These are phyloP conservation scores for Aspergillus incahuasiensis DNA, from an alignment of 495 filamentous ascomycete species.

Conservation along the genomic window DNA sequence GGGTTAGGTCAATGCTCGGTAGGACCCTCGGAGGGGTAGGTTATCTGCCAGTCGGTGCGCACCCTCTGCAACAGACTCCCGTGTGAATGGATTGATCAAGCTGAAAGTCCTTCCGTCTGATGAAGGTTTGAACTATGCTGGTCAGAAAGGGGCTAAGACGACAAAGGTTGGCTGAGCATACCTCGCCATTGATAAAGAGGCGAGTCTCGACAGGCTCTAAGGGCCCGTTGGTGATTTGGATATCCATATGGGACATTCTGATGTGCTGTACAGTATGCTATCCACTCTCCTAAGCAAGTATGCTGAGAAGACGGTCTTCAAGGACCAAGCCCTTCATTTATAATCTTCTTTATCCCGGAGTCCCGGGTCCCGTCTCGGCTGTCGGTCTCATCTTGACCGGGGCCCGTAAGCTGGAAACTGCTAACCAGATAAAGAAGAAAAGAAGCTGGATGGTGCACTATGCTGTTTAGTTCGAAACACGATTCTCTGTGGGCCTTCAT, in stretches of 20 bases:
- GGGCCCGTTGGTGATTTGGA: neutral
- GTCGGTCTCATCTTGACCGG: neutral
- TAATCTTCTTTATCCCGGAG: neutral
- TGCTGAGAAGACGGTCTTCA: neutral
- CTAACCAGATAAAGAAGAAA: neutral
- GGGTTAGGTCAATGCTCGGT: neutral
- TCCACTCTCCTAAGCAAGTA: neutral
- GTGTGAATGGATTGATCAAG: constrained; percentile 40
- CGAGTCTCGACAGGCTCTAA: constrained; percentile 29
- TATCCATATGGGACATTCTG: neutral
- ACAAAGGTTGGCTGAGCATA: constrained; percentile 15
- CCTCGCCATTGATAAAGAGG: constrained; percentile 49
- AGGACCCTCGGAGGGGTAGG: too few species aligned
- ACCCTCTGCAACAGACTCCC: constrained; percentile 41
- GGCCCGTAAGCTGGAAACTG: neutral
- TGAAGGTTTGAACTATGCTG: constrained; percentile 38
- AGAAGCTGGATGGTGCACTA: neutral
- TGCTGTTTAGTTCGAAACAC: neutral
- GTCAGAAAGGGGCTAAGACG: too few species aligned
- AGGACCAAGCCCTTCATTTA: neutral
- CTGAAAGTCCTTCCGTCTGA: constrained; percentile 42
- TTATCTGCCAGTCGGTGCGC: too few species aligned
- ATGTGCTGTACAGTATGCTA: neutral
- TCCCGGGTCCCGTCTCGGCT: neutral
- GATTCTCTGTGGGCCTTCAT: neutral